A percentile compares a stretch with the other conserved stretches of the same genome.
Conservation (phyloP, 257 asterid genomes). For the Fraxinus americana region DNA sequence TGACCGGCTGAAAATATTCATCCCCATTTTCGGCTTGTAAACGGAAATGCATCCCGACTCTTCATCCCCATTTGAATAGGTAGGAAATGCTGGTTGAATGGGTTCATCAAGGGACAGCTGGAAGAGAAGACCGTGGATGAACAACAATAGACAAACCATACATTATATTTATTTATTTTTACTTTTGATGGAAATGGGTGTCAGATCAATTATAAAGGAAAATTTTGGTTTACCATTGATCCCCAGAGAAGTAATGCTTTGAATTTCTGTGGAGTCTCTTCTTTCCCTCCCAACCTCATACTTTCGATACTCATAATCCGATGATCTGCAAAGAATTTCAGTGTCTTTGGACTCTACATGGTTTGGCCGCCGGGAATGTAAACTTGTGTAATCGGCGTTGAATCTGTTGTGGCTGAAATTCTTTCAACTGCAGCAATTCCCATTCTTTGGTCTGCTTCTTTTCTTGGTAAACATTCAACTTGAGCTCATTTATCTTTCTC, state of each 20-base stretch:
- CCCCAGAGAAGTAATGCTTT: constrained; percentile 33
- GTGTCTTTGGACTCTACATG: constrained; percentile 30
- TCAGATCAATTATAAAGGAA: background rate
- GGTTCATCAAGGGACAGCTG: no score
- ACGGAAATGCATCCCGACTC: no score
- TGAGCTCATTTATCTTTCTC: constrained; percentile 59
- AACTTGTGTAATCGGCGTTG: constrained; percentile 44
- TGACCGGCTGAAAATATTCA: no score
- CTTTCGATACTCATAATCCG: constrained; percentile 43
- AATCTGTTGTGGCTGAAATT: constrained; percentile 37
- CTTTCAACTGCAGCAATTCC: constrained; percentile 47
- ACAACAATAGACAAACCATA: no score
- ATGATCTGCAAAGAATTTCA: constrained; percentile 43
- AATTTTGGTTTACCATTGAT: constrained; percentile 29
- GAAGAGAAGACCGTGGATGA: no score
- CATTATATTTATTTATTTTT: no score
- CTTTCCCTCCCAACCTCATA: constrained; percentile 10
- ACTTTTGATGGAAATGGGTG: background rate
- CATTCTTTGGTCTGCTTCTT: constrained; percentile 49
- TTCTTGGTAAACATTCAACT: constrained; percentile 47
- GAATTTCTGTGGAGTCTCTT: constrained; percentile 51
- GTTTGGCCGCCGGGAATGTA: constrained; percentile 43
- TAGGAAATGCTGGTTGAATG: no score
- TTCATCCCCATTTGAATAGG: no score
- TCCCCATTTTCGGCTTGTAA: no score